Percentiles rank a stretch among this genome's conserved stretches.
These are phyloP conservation scores for Saturnispora saitoi DNA, from an alignment of 805 yeast species.

Conservation along the genomic window DNA sequence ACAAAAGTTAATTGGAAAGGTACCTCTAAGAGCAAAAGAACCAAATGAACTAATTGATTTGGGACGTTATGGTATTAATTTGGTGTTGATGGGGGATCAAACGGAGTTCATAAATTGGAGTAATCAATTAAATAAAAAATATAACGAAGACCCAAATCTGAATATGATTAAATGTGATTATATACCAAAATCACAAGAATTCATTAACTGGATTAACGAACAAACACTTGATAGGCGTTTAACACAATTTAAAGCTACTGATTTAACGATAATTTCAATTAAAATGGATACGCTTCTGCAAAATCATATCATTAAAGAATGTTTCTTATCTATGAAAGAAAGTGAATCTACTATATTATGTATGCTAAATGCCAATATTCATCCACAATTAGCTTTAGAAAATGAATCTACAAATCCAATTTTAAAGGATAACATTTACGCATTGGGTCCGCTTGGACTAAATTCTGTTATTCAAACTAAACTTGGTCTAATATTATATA, in stretches of 20 bases:
- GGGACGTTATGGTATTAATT: slow-evolving; percentile 1
- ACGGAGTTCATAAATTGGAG: neutral
- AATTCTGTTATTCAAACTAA: neutral
- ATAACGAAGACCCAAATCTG: neutral
- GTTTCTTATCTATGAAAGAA: neutral
- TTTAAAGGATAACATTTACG: slow-evolving; percentile 2
- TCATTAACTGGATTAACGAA: neutral
- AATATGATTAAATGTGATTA: neutral
- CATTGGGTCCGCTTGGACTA: slow-evolving; percentile 2
- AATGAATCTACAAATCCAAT: neutral
- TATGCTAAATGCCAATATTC: slow-evolving; percentile 1
- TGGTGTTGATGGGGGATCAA: neutral
- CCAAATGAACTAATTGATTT: neutral
- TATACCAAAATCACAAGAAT: neutral
- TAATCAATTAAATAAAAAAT: neutral
- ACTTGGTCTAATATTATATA: slow-evolving; percentile 1
- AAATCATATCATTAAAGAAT: neutral
- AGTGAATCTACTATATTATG: slow-evolving; percentile 1
- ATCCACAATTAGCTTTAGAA: slow-evolving; percentile 3
- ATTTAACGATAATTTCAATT: neutral
- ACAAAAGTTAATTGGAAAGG: neutral
- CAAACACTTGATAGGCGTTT: neutral
- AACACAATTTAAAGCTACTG: neutral
- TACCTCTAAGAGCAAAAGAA: neutral
- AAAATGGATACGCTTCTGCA: neutral